These are phyloP conservation scores for Stephania yunnanensis DNA, from an alignment of 164 flowering plant genomes.

Conservation along the genomic window DNA sequence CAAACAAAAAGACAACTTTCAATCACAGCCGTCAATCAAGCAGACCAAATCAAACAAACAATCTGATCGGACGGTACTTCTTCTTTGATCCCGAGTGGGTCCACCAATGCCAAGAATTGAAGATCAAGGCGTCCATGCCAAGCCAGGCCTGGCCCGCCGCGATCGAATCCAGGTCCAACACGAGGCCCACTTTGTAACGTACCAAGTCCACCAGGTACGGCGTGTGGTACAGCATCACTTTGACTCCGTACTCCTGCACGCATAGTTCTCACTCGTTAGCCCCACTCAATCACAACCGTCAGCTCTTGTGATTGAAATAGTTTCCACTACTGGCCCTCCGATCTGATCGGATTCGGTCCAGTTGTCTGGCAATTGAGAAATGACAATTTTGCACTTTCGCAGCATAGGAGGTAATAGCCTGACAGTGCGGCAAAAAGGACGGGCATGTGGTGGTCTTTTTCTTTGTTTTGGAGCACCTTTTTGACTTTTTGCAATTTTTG, in stretches of 20 bases:
- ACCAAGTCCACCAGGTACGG: slow-evolving; percentile 22
- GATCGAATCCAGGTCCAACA: slow-evolving; percentile 19
- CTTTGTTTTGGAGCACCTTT: too few species aligned
- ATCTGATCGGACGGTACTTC: slow-evolving; percentile 13
- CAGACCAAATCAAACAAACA: not conserved
- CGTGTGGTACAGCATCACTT: slow-evolving; percentile 14
- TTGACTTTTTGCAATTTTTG: too few species aligned
- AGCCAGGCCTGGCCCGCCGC: slow-evolving; percentile 16
- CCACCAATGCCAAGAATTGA: slow-evolving; percentile 25
- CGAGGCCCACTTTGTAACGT: slow-evolving; percentile 14
- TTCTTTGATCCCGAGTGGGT: slow-evolving; percentile 11
- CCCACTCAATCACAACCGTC: not conserved
- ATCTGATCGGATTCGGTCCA: not conserved
- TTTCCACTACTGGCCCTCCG: not conserved
- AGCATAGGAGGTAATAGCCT: too few species aligned
- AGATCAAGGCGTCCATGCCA: slow-evolving; percentile 18
- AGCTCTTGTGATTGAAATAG: not conserved
- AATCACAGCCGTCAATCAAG: not conserved
- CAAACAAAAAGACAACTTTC: not conserved
- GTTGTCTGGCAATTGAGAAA: not conserved
- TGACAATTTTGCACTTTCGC: not conserved
- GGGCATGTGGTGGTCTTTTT: too few species aligned
- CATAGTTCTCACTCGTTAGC: not conserved
- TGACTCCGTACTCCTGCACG: slow-evolving; percentile 20
- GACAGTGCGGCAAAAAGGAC: too few species aligned